Conservation (phyloP, 2,329 filamentous ascomycete genomes). For the Talaromyces sp. region DNA sequence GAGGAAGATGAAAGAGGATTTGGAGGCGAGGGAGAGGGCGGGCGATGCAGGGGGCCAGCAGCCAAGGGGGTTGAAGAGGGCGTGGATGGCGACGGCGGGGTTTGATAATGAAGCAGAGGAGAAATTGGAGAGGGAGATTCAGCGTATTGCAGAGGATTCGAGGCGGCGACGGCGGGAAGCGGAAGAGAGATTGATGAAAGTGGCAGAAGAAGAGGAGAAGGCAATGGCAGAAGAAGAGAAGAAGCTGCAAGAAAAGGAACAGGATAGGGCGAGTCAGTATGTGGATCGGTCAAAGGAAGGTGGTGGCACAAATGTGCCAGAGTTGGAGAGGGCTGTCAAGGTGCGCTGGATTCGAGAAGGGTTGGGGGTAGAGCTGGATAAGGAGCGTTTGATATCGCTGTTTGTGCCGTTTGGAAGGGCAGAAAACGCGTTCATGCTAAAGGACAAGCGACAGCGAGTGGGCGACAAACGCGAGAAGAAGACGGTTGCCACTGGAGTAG, state of each 20-base stretch:
- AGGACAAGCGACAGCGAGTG: constrained; percentile 50
- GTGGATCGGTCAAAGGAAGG: constrained; percentile 31
- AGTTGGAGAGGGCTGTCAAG: constrained; percentile 54
- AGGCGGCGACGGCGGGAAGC: constrained; percentile 46
- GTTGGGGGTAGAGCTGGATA: constrained; percentile 40
- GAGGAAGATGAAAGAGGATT: constrained; percentile 74
- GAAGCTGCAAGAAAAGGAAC: constrained; percentile 34
- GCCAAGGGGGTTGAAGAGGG: constrained; percentile 47
- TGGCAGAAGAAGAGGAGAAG: constrained; percentile 34
- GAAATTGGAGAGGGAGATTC: constrained; percentile 49
- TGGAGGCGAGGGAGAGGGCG: constrained; percentile 68
- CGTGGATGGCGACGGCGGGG: constrained; percentile 19
- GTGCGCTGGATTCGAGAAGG: constrained; percentile 50
- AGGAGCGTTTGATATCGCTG: constrained; percentile 39
- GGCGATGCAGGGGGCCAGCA: constrained; percentile 35
- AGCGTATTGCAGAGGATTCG: constrained; percentile 48
- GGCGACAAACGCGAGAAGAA: constrained; percentile 48
- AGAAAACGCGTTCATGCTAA: constrained; percentile 49
- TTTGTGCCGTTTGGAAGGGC: constrained; percentile 53
- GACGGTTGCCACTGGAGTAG: constrained; percentile 46
- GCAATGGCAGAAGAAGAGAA: constrained; percentile 32
- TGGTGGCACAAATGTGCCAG: constrained; percentile 40
- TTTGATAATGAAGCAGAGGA: constrained; percentile 39
- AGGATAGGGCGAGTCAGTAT: constrained; percentile 24
- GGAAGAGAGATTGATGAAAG: constrained; percentile 40